Percentiles rank a stretch among this genome's conserved stretches.
Evolutionary conservation across 305 asterid species (phyloP).

Genomic region (Rubia occidens): DNA sequence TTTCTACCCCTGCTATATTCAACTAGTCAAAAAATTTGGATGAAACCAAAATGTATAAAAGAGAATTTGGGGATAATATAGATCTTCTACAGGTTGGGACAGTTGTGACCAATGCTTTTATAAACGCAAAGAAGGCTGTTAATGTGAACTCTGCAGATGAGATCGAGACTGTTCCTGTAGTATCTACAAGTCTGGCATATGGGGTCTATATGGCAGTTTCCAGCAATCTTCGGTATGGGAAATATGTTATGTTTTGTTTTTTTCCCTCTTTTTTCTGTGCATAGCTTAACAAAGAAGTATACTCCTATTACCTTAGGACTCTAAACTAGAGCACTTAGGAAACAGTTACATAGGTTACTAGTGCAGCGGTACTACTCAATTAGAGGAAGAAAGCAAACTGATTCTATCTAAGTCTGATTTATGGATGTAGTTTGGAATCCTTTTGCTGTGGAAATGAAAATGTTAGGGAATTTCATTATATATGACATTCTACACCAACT

Average conservation of each 20-base stretch:
- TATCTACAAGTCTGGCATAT: constrained; percentile 72
- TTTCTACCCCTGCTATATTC: background rate
- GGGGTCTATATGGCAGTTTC: constrained; percentile 88
- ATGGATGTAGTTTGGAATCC: background rate
- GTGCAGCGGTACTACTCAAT: background rate
- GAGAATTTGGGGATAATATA: constrained; percentile 3
- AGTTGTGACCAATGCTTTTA: constrained; percentile 54
- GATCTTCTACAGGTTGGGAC: constrained; percentile 63
- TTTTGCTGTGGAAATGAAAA: background rate
- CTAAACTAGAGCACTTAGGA: background rate
- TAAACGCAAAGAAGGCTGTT: constrained; percentile 75
- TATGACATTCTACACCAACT: background rate
- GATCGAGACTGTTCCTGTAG: constrained; percentile 64
- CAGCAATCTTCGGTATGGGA: constrained; percentile 74
- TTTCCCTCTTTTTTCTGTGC: background rate
- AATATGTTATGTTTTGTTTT: background rate
- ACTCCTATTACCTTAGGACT: background rate
- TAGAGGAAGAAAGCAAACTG: background rate
- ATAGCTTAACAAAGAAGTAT: background rate
- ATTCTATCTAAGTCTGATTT: background rate
- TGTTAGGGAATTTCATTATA: background rate
- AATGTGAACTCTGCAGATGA: constrained; percentile 38
- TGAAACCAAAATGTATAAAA: background rate
- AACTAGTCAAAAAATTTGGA: background rate
- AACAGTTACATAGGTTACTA: background rate